Evolutionary conservation across 495 filamentous ascomycete genomes (phyloP).

Genomic region (Melanomma pulvis-pyrius): DNA sequence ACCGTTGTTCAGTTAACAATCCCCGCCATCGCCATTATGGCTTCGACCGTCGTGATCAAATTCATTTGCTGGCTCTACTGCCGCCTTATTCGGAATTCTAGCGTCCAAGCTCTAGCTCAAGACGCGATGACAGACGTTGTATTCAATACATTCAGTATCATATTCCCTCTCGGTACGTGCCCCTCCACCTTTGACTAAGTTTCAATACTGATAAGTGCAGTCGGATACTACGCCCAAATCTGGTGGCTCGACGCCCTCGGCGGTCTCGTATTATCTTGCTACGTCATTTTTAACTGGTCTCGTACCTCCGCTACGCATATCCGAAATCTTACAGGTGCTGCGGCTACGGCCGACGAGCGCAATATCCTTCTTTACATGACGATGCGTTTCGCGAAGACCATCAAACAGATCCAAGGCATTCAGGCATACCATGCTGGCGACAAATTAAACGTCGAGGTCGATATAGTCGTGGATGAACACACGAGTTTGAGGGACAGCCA

Average conservation of each 20-base stretch:
- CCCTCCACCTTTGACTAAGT: background rate
- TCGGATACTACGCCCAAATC: constrained; percentile 73
- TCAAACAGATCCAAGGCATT: constrained; percentile 83
- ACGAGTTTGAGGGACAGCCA: constrained; percentile 83
- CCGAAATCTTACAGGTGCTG: constrained; percentile 77
- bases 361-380: constrained; percentile 88
- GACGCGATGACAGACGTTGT: constrained; percentile 74
- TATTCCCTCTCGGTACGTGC: constrained; percentile 70
- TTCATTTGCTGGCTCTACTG: constrained; percentile 88
- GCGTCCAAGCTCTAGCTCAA: constrained; percentile 79
- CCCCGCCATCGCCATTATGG: constrained; percentile 81
- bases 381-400: constrained; percentile 90
- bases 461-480: constrained; percentile 78
- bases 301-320: constrained; percentile 77
- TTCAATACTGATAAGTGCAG: constrained; percentile 28
- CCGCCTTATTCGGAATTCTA: constrained; percentile 82
- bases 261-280: constrained; percentile 75
- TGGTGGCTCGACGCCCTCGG: constrained; percentile 90
- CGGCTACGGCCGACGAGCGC: constrained; percentile 76
- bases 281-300: constrained; percentile 87
- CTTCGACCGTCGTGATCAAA: constrained; percentile 79
- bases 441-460: constrained; percentile 83
- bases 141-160: constrained; percentile 90
- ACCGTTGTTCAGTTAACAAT: constrained; percentile 70
- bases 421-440: constrained; percentile 90